Evolutionary conservation across 352 stramenopile species (phyloP).

Genomic region (Pythium phragmitis): DNA sequence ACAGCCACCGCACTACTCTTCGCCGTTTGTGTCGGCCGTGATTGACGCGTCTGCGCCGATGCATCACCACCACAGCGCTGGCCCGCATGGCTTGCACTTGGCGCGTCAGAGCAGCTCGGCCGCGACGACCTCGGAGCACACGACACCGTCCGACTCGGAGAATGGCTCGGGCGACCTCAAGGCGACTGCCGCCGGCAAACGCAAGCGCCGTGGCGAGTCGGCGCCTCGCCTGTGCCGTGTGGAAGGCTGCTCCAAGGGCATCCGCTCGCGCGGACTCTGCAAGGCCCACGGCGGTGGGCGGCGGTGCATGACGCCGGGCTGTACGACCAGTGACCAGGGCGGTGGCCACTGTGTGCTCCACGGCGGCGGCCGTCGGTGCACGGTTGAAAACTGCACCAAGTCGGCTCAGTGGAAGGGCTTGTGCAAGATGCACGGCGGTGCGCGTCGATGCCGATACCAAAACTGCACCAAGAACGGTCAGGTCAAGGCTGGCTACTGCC

Average conservation of each 20-base stretch:
- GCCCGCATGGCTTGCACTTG: slow-evolving; percentile 1
- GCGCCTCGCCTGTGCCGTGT: slow-evolving; percentile 70
- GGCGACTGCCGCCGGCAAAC: slow-evolving; percentile 9
- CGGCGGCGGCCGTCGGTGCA: slow-evolving; percentile 76
- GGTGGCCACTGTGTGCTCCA: slow-evolving; percentile 84
- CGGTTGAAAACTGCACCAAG: slow-evolving; percentile 75
- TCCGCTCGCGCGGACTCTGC: slow-evolving; percentile 59
- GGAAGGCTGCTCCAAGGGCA: slow-evolving; percentile 71
- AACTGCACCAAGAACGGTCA: slow-evolving; percentile 85
- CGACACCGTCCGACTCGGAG: slow-evolving; percentile 26
- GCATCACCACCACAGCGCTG: slow-evolving; percentile 21
- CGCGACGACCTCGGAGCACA: slow-evolving; percentile 21
- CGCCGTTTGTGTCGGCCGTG: slow-evolving; percentile 27
- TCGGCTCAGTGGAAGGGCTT: slow-evolving; percentile 77
- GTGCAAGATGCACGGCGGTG: slow-evolving; percentile 86
- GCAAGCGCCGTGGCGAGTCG: slow-evolving; percentile 47
- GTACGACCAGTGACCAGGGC: slow-evolving; percentile 83
- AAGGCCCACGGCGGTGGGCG: slow-evolving; percentile 63
- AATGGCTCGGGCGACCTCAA: slow-evolving; percentile 18
- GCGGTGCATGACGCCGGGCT: slow-evolving; percentile 73
- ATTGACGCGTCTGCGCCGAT: slow-evolving; percentile 22
- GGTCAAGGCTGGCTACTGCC: slow-evolving; percentile 79
- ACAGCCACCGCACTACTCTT: slow-evolving; percentile 18
- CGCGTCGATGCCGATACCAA: slow-evolving; percentile 66
- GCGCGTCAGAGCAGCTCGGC: slow-evolving; percentile 14